Evolutionary conservation across 371 early-diverging fungal species (phyloP), one percentile per base, ranked within the genome.

Genomic region (Rhizomucor miehei): DNA sequence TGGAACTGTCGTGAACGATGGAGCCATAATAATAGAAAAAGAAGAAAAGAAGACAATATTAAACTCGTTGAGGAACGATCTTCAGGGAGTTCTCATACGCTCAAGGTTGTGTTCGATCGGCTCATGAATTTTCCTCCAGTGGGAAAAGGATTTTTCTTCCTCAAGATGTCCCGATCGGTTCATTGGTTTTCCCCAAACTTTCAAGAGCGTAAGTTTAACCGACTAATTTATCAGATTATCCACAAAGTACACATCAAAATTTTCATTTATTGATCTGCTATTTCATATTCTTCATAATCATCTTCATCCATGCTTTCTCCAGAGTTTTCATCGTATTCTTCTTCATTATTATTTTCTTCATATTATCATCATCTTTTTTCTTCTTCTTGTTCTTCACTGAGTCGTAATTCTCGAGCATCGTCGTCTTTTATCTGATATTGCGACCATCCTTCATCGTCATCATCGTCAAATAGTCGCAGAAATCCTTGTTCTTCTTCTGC

Each of bases 381-480:
- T 12, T 41, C 41, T 16, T 41, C 41, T 41, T 41, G 16, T 41
- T 41, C 19, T 14, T 41, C 41, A 41, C 41, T 41, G 12, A 41
- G 11, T 16, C 41, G 41, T 41, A 41, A 12, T 41, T 16, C 41
- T 41, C 11, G 41, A 6, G 6, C 41, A 16, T 41, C 41, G 6
- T 41, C 41, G 3, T 41, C 41, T 41, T 41, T 41, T 41, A 41
- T 19, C 14, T 16, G 38, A 23, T 52, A 64, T 41, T 64, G 64
- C 10, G 48, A 48, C 72, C 69, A 71, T 6, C 62, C 69, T 45
- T 67, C 71, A 52, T 70, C 71, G n/a, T 75, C 70, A 34, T 71
- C 72, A 39, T 61, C 63, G 29, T 71, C 70, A 67, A 69, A 71
- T 20, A 75, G 59, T 1, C 63, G 60, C 13, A 75, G 63, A 64